Evolutionary conservation across 768 basidiomycete genomes (phyloP).

Genomic region (Strobilomyces confusus): DNA sequence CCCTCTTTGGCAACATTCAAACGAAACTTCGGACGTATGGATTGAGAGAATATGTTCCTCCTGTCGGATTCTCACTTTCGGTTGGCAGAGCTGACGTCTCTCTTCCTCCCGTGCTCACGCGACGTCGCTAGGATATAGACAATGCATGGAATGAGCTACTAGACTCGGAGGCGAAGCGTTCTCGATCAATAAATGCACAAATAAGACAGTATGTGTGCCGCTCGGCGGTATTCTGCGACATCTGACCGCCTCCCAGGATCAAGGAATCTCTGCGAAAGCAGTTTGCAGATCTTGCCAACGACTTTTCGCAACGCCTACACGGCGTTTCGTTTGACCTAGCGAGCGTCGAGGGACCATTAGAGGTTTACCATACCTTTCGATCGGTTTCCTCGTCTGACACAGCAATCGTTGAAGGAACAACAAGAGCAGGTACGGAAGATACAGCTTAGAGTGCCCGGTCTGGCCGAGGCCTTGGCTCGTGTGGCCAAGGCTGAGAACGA

Average conservation of each 20-base stretch:
- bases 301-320: constrained; percentile 66
- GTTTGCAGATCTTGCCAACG: constrained; percentile 75
- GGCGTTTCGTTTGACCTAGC: constrained; percentile 68
- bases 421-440: constrained; percentile 63
- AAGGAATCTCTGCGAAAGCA: constrained; percentile 75
- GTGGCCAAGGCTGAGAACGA: constrained; percentile 68
- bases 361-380: constrained; percentile 41
- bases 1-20: constrained; percentile 88
- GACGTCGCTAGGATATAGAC: constrained; percentile 59
- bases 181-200: constrained; percentile 80
- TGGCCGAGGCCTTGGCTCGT: constrained; percentile 52
- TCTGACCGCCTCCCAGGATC: constrained; percentile 49
- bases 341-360: constrained; percentile 68
- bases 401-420: constrained; percentile 52
- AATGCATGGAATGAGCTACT: constrained; percentile 71
- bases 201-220: constrained; percentile 71
- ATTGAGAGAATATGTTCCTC: constrained; percentile 78
- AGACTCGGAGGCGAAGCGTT: constrained; percentile 69
- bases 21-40: constrained; percentile 92
- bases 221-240: neutral
- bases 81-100: constrained; percentile 32
- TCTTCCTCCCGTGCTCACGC: constrained; percentile 8
- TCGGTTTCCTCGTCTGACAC: constrained; percentile 8
- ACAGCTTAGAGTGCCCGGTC: constrained; percentile 60
- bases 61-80: constrained; percentile 58